Base-by-base conservation (phyloP, 495 filamentous ascomycete species). In the Neurospora tetrasperma region DNA sequence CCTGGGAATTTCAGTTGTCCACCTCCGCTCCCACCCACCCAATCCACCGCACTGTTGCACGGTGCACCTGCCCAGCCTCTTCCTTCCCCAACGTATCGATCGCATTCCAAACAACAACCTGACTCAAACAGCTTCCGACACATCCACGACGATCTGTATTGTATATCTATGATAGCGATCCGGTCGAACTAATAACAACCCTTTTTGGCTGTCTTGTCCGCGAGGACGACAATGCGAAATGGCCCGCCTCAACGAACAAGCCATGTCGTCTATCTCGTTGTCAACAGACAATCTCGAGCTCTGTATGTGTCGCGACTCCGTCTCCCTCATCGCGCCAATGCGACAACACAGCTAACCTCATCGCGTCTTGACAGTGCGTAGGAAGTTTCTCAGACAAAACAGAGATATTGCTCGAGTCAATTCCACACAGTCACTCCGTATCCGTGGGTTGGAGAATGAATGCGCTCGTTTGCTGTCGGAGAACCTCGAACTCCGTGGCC, bases 351-450 rank as follows among this genome's bases (percentile, higher is more conserved):
- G 23, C 71, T 59, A 16, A 18, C 72, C 70, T 27, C 18, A 66
- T 66, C 54, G 54, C 54, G 54, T 66, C 68, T 42, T 66, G 4
- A 38, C 74, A 97, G 94, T 97, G 44, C 94, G 93, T 79, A 85
- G 93, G 75, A 89, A 92, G 78, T 97, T 96, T 78, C 84, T 97
- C 69, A 89, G 95, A 48, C 96, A 99, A 80, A 99, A 99, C 81
- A 90, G 94, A 72, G 96, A 98, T 76, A 94, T 99, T 73, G 94
- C 94, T 72, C 87, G 91, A 78, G 89, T 90, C 74, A 98, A 99
- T 83, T 96, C 96, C 3, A 90, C 89, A 74, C 96, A 98, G 81
- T 94, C 93, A 20, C 85, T 95, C 42, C 92, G 93, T 73, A 98
- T 99, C 75, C 92, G 94, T 72, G 89, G 84, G 70, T 87, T 98